phyloP scores from a whole-genome alignment of 2,329 filamentous ascomycete species.

The Epichloe gansuensis region DNA sequence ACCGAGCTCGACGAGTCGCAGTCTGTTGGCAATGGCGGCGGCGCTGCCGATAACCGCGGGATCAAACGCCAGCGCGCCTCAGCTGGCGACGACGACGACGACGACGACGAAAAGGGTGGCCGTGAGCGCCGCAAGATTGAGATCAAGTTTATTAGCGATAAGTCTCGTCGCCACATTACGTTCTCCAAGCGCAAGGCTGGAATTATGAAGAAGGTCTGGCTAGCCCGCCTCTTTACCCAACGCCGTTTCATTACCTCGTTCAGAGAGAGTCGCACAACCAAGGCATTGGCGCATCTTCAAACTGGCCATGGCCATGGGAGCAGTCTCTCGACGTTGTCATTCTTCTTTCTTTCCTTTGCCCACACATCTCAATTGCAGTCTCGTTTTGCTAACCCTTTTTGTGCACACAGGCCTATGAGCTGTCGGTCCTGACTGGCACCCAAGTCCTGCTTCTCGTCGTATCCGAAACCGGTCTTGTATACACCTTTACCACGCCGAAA shows the following conservation, averaged over 20 bases:
- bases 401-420: constrained; percentile 68
- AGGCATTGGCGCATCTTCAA: neutral
- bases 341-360: neutral
- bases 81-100: constrained; percentile 84
- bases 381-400: constrained; percentile 4
- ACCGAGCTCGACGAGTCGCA: constrained; percentile 62
- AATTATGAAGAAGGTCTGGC: constrained; percentile 98
- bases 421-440: constrained; percentile 93
- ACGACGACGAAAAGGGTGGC: constrained; percentile 94
- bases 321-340: too few relatives aligned
- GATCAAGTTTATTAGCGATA: constrained; percentile 99
- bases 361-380: neutral
- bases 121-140: constrained; percentile 99
- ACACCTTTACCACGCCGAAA: constrained; percentile 97
- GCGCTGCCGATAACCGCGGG: constrained; percentile 59
- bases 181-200: constrained; percentile 99
- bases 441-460: constrained; percentile 94
- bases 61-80: constrained; percentile 80
- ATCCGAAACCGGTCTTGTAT: constrained; percentile 92
- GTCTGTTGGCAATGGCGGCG: constrained; percentile 59
- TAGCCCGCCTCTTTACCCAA: neutral
- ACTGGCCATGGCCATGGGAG: too few relatives aligned
- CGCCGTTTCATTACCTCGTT: neutral
- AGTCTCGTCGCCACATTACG: constrained; percentile 97
- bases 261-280: neutral